A percentile compares a stretch with the other conserved stretches of the same genome.
Conservation (phyloP, 2,329 filamentous ascomycete species). For the Sclerotinia sclerotiorum region DNA sequence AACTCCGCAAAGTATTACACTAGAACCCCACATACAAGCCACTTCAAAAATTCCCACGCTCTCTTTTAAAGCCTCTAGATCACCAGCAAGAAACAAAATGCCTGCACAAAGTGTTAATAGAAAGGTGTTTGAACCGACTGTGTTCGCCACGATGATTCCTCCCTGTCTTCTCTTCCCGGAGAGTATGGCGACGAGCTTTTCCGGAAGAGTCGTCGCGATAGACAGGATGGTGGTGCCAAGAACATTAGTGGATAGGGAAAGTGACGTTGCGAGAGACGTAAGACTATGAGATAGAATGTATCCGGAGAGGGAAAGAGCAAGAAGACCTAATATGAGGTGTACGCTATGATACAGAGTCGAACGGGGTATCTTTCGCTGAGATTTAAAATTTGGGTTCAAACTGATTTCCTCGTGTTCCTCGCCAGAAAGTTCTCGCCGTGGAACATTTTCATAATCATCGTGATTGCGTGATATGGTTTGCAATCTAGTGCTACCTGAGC, state of each 20-base stretch:
- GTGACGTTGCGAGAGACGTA: conserved; percentile 43
- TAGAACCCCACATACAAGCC: conserved; percentile 37
- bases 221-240: conserved; percentile 51
- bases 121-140: conserved; percentile 56
- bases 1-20: conserved; percentile 36
- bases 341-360: conserved; percentile 43
- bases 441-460: neutral
- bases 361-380: conserved; percentile 20
- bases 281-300: conserved; percentile 51
- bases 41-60: conserved; percentile 40
- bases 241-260: conserved; percentile 48
- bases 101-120: conserved; percentile 52
- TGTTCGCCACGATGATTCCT: conserved; percentile 53
- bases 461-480: neutral
- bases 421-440: neutral
- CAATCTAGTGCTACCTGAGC: neutral
- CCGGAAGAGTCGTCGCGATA: conserved; percentile 54
- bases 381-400: neutral
- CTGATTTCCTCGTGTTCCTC: neutral
- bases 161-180: conserved; percentile 48
- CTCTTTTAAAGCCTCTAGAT: conserved; percentile 33
- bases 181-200: conserved; percentile 53
- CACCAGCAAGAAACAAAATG: conserved; percentile 41
- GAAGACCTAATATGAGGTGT: conserved; percentile 47
- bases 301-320: conserved; percentile 48